These are phyloP conservation scores for Noccaea bulbosa DNA, from an alignment of 345 rosid genomes.

Conservation along the genomic window DNA sequence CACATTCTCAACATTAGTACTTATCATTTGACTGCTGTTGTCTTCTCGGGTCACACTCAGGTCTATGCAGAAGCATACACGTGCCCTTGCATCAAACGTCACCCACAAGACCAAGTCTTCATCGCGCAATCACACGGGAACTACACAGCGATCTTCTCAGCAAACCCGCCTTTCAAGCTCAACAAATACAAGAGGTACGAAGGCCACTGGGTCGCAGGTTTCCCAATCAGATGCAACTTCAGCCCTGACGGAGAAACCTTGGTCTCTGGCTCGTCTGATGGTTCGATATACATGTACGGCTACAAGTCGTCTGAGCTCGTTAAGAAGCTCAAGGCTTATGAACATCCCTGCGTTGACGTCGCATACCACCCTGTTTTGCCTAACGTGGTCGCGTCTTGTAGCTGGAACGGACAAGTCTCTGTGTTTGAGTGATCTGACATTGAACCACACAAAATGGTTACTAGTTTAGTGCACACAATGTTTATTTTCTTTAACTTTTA, in stretches of 20 bases:
- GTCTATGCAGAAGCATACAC: constrained; percentile 87
- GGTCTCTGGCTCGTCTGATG: constrained; percentile 79
- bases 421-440: constrained; percentile 26
- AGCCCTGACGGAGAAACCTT: constrained; percentile 70
- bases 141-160: constrained; percentile 83
- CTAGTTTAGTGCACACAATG: not conserved
- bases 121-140: constrained; percentile 88
- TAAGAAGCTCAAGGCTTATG: constrained; percentile 65
- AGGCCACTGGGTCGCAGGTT: constrained; percentile 80
- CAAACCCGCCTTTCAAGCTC: constrained; percentile 76
- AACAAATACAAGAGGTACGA: constrained; percentile 78
- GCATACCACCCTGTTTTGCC: constrained; percentile 67
- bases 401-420: constrained; percentile 72
- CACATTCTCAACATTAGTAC: too few relatives aligned
- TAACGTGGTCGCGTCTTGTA: constrained; percentile 68
- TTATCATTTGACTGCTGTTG: not conserved
- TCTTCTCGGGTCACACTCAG: constrained; percentile 39
- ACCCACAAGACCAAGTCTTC: constrained; percentile 67
- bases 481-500: not conserved
- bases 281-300: constrained; percentile 61
- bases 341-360: constrained; percentile 70
- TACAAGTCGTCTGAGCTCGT: constrained; percentile 55
- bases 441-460: constrained; percentile 1
- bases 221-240: constrained; percentile 80
- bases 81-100: constrained; percentile 71